These are phyloP conservation scores for Pythium angustatum DNA, from an alignment of 352 stramenopile species.

Conservation along the genomic window DNA sequence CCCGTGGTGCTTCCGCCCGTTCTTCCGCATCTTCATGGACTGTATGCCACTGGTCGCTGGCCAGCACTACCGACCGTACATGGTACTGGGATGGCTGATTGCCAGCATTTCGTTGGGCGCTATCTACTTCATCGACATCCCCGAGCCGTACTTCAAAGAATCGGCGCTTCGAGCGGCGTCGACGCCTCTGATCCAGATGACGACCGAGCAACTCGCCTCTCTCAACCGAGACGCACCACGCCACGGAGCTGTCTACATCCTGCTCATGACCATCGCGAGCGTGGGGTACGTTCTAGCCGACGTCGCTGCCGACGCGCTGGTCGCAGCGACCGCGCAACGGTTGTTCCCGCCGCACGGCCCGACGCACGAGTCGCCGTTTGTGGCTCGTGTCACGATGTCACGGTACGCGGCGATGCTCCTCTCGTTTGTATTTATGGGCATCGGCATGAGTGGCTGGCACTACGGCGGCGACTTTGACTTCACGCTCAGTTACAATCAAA, in stretches of 20 bases:
- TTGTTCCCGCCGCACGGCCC: neutral
- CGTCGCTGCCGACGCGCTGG: constrained; percentile 68
- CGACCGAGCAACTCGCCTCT: constrained; percentile 25
- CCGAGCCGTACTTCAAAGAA: constrained; percentile 50
- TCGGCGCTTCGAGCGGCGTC: constrained; percentile 30
- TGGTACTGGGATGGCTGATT: constrained; percentile 50
- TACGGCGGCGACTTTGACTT: constrained; percentile 44
- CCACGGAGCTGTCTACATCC: constrained; percentile 49
- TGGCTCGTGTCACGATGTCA: constrained; percentile 38
- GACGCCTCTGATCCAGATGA: constrained; percentile 31
- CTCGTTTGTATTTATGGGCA: constrained; percentile 55
- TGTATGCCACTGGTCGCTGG: constrained; percentile 29
- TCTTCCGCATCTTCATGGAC: constrained; percentile 46
- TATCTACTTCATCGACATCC: constrained; percentile 43
- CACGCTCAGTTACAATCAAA: constrained; percentile 43
- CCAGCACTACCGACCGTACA: constrained; percentile 32
- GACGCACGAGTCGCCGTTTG: constrained; percentile 33
- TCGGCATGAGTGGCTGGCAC: constrained; percentile 54
- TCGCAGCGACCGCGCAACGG: constrained; percentile 36
- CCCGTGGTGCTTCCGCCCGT: constrained; percentile 52
- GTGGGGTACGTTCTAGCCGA: constrained; percentile 79
- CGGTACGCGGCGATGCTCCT: constrained; percentile 40
- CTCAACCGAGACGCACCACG: constrained; percentile 48
- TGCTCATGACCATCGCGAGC: constrained; percentile 70
- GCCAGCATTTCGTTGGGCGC: constrained; percentile 31